Percentiles rank a stretch among this genome's conserved stretches.
Conservation (phyloP, 768 basidiomycete genomes). For the Gelatoporia subvermispora region DNA sequence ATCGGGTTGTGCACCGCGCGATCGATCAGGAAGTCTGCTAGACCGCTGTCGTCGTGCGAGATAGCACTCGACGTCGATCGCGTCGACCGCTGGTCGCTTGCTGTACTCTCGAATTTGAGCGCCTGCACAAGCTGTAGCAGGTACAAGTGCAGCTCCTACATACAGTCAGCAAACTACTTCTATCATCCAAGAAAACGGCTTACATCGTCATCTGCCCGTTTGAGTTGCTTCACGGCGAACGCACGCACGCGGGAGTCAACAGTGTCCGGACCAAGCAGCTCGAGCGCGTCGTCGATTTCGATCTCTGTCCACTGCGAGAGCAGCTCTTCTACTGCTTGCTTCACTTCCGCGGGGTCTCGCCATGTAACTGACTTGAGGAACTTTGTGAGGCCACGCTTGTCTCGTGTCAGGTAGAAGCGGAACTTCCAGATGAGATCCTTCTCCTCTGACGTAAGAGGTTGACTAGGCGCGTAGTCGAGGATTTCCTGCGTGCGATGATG, state of each 20-base stretch:
- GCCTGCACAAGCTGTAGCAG: conserved; percentile 96
- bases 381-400: conserved; percentile 93
- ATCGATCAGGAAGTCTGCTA: conserved; percentile 87
- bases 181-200: conserved; percentile 15
- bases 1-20: conserved; percentile 80
- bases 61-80: conserved; percentile 68
- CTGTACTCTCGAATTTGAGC: conserved; percentile 88
- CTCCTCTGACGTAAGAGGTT: conserved; percentile 81
- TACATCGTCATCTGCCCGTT: conserved; percentile 92
- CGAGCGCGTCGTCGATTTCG: conserved; percentile 94
- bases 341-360: conserved; percentile 93
- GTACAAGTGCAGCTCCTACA: conserved; percentile 86
- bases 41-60: conserved; percentile 86
- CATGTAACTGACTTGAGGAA: conserved; percentile 97
- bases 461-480: conserved; percentile 87
- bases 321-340: conserved; percentile 95
- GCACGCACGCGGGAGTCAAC: conserved; percentile 89
- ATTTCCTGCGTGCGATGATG: conserved; percentile 54
- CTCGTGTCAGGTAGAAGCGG: conserved; percentile 91
- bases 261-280: conserved; percentile 85
- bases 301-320: conserved; percentile 96
- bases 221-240: conserved; percentile 90
- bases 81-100: conserved; percentile 72
- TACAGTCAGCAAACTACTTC: neutral
- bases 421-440: conserved; percentile 99